phyloP scores from a whole-genome alignment of 345 rosid genomes.

The Syzygium aqueum region DNA sequence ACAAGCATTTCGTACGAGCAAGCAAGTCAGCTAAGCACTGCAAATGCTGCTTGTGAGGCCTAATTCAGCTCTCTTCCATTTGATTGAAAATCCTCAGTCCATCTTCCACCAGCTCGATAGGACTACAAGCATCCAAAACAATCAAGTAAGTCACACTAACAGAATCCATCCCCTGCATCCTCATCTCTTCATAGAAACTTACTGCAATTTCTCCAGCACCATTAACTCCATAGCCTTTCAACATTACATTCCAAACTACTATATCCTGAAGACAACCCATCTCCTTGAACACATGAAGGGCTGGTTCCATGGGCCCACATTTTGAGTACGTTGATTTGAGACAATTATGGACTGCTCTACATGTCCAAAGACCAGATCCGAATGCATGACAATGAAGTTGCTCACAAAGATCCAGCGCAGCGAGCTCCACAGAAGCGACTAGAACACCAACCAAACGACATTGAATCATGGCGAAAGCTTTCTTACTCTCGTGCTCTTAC shows the following conservation, averaged over 20 bases:
- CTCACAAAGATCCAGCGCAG: constrained; percentile 20
- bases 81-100: constrained; percentile 30
- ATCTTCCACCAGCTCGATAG: constrained; percentile 22
- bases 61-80: constrained; percentile 20
- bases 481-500: constrained; percentile 12
- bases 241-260: constrained; percentile 40
- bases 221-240: constrained; percentile 28
- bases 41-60: constrained; percentile 23
- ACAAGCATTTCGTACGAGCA: constrained; percentile 26
- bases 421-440: constrained; percentile 19
- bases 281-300: constrained; percentile 17
- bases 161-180: constrained; percentile 12
- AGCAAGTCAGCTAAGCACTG: constrained; percentile 33
- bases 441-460: constrained; percentile 14
- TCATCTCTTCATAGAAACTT: constrained; percentile 23
- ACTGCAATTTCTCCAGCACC: constrained; percentile 27
- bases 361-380: constrained; percentile 9
- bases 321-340: constrained; percentile 40
- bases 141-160: constrained; percentile 26
- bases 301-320: constrained; percentile 24
- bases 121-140: constrained; percentile 35
- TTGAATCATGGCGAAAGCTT: constrained; percentile 19
- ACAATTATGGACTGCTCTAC: constrained; percentile 25
- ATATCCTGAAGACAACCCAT: constrained; percentile 22
- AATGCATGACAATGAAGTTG: constrained; percentile 33